Base-by-base conservation (phyloP, 176 grass and related monocot genomes). In the Juncus effusus region DNA sequence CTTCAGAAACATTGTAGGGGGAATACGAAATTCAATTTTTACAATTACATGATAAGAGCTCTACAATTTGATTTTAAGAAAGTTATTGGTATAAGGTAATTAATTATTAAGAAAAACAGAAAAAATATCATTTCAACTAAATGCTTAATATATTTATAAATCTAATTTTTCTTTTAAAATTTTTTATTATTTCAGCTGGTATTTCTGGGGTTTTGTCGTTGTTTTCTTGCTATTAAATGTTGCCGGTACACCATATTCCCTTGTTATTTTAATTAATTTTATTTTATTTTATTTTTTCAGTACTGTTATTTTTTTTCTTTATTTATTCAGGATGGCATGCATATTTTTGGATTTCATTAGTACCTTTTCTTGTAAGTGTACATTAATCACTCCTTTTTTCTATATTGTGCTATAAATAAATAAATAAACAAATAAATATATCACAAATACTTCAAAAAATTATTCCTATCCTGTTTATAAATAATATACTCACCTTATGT, bases 21-120 rank as follows among this genome's bases (percentile, higher is more conserved):
- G 4, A 77, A 86, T 40, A 76, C 76, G 3, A 89, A 86, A 64
- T 95, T 86, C 54, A 81, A 89, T 16, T 95, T 95, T 59, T 89
- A 89, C 16, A 64, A 65, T 7, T 95, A 89, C 60, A 95, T 95
- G 90, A 76, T 83, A 38, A 84, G 86, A 81, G 86, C 83, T 41
- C 39, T 95, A 14, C 85, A 89, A 66, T 60, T 4, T 7, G 86
- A 95, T 79, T 86, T 89, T 60, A 95, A 81, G 77, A 86, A 76
- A 74, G 90, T 95, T 61, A 79, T 89, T 8, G 85, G 90, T 36
- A 95, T 95, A 40, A 89, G 82, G 86, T 95, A 57, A 13, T 57
- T 13, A 2, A 7, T 5, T 54, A 28, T 28, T 28, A 28, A 28
- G 19, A 28, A 28, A 28, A 1, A 1, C 19, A 28, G 19, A 28